These are phyloP conservation scores for Cryoendolithus antarcticus DNA, from an alignment of 2,329 filamentous ascomycete species.

Conservation along the genomic window DNA sequence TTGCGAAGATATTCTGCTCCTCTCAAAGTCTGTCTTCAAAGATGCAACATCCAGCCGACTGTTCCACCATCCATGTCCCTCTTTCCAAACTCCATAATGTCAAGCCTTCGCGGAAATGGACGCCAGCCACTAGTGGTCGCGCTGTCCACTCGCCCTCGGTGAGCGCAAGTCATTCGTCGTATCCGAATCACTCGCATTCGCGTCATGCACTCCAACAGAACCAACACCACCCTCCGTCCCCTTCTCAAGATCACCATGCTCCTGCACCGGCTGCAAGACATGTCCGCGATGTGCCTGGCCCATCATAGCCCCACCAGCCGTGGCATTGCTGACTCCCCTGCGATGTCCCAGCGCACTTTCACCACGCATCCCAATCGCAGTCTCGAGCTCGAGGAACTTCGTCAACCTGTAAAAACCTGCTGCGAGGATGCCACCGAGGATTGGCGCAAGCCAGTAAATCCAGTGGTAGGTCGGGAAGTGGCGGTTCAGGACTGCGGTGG, in stretches of 20 bases:
- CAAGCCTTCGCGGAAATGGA: too few species aligned
- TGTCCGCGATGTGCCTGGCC: not conserved
- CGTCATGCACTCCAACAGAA: too few species aligned
- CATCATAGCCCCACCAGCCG: not conserved
- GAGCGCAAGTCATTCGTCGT: too few species aligned
- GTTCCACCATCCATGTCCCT: too few species aligned
- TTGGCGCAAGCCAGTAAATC: conserved; percentile 11
- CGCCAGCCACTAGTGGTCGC: too few species aligned
- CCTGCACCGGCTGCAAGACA: conserved; percentile 1
- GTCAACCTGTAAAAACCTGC: conserved; percentile 7
- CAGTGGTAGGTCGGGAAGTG: conserved; percentile 11
- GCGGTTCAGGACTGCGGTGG: conserved; percentile 8
- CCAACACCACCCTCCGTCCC: not conserved
- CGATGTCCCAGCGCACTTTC: conserved; percentile 3
- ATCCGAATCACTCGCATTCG: too few species aligned
- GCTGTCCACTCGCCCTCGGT: too few species aligned
- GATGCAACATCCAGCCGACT: too few species aligned
- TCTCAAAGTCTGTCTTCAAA: too few species aligned
- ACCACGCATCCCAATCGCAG: conserved; percentile 1
- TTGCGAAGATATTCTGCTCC: too few species aligned
- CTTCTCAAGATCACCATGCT: conserved; percentile 4
- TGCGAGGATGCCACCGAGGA: conserved; percentile 8
- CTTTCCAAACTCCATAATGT: too few species aligned
- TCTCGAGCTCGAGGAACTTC: conserved; percentile 3
- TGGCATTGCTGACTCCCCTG: not conserved